These are phyloP conservation scores for Lophiotrema nucula DNA, from an alignment of 495 filamentous ascomycete species.

Conservation along the genomic window DNA sequence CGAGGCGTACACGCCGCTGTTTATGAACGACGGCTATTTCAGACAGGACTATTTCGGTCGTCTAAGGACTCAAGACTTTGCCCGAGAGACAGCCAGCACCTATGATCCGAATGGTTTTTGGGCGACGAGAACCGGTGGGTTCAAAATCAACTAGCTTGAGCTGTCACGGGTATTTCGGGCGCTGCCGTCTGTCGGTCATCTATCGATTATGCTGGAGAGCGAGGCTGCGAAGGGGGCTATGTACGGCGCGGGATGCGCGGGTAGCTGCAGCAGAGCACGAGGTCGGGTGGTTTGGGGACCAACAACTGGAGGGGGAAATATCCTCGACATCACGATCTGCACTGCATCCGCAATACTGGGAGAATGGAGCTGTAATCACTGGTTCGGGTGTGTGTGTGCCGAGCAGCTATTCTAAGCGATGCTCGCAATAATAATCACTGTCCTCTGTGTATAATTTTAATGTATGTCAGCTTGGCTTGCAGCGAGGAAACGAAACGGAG, in stretches of 20 bases:
- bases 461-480: too few species aligned
- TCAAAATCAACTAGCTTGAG: constrained; percentile 13
- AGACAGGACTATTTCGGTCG: constrained; percentile 60
- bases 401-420: too few species aligned
- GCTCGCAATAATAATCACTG: too few species aligned
- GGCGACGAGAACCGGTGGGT: constrained; percentile 56
- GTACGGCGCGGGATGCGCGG: constrained; percentile 11
- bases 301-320: neutral
- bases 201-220: constrained; percentile 24
- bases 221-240: constrained; percentile 26
- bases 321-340: neutral
- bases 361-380: neutral
- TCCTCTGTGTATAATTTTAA: too few species aligned
- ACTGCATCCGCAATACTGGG: neutral
- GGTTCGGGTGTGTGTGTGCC: constrained; percentile 8
- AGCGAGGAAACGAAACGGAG: too few species aligned
- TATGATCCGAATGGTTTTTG: constrained; percentile 61
- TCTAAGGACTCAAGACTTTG: constrained; percentile 47
- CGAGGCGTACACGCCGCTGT: constrained; percentile 56
- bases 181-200: neutral
- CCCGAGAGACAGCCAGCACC: constrained; percentile 45
- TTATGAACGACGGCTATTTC: constrained; percentile 61
- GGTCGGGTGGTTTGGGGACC: neutral
- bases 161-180: constrained; percentile 1
- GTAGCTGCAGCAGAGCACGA: constrained; percentile 14